Conservation (phyloP, 163 green algal species). For the Chlorella variabilis region DNA sequence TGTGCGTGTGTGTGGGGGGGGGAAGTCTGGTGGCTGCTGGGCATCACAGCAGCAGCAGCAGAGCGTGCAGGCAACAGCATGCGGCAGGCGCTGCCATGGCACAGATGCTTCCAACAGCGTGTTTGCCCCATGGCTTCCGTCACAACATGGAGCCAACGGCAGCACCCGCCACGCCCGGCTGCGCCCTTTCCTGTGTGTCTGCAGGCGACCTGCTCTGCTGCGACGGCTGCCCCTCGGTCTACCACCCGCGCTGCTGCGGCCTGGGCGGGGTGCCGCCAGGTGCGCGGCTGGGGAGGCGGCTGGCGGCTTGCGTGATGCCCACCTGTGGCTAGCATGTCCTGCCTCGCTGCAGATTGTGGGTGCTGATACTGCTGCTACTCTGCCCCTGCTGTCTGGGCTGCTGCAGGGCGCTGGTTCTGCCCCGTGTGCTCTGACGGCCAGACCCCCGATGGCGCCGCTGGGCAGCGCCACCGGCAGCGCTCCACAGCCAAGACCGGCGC, state of each 20-base stretch:
- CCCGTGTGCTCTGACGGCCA: constrained; percentile 20
- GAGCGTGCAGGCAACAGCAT: too few species aligned
- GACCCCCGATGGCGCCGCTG: background rate
- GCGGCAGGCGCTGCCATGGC: background rate
- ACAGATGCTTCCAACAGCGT: too few species aligned
- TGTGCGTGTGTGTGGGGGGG: too few species aligned
- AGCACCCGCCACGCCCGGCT: too few species aligned
- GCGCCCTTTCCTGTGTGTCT: background rate
- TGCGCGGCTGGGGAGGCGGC: background rate
- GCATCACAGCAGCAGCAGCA: too few species aligned
- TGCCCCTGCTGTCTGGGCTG: too few species aligned
- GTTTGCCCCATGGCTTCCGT: too few species aligned
- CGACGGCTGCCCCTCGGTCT: constrained; percentile 36
- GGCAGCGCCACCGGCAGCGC: background rate
- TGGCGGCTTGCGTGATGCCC: too few species aligned
- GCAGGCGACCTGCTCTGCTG: constrained; percentile 38
- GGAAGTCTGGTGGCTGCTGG: background rate
- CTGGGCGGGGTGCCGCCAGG: constrained; percentile 4
- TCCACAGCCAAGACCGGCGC: constrained; percentile 16
- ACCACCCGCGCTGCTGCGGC: constrained; percentile 32
- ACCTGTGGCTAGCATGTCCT: background rate
- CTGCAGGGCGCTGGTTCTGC: constrained; percentile 36
- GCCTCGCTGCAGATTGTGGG: too few species aligned
- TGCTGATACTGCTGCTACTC: too few species aligned
- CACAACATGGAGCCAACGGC: too few species aligned